phyloP scores from a whole-genome alignment of 106 monocot genomes.

The Amphibolis antarctica region DNA sequence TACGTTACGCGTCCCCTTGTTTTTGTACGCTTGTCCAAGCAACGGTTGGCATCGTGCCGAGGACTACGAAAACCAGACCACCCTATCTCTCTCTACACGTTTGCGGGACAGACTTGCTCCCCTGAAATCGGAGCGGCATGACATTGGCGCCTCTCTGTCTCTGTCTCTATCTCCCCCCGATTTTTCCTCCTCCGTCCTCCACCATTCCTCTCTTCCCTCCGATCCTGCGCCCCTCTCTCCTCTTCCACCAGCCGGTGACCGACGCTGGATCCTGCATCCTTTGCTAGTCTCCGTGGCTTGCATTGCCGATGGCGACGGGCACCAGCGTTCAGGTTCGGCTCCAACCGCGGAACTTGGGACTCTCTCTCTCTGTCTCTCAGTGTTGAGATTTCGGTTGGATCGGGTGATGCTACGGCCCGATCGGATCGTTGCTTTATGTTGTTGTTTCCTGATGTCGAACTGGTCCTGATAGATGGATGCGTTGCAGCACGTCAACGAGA shows the following conservation, averaged over 20 bases:
- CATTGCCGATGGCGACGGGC: conserved; percentile 3
- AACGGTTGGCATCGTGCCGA: too few species aligned
- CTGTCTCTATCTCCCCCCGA: not conserved
- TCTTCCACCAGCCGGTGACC: not conserved
- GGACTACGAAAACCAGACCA: too few species aligned
- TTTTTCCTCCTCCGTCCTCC: not conserved
- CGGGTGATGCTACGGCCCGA: not conserved
- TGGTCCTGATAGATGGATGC: conserved; percentile 13
- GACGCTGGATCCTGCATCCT: not conserved
- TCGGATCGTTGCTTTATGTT: not conserved
- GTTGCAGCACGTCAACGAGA: conserved; percentile 30
- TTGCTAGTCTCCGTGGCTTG: not conserved
- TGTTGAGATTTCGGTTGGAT: not conserved
- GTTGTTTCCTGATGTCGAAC: not conserved
- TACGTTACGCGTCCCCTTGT: too few species aligned
- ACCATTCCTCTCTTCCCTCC: not conserved
- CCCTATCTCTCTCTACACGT: too few species aligned
- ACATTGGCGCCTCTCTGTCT: not conserved
- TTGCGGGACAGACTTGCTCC: too few species aligned
- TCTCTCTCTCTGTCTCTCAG: not conserved
- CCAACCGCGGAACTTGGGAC: not conserved
- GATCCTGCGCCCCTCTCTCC: not conserved
- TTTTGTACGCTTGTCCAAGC: too few species aligned
- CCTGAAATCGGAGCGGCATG: not conserved
- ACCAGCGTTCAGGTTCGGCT: not conserved